Evolutionary conservation across 345 rosid species (phyloP), one percentile per base, ranked within the genome.

Genomic region (Melastoma malabathricum): DNA sequence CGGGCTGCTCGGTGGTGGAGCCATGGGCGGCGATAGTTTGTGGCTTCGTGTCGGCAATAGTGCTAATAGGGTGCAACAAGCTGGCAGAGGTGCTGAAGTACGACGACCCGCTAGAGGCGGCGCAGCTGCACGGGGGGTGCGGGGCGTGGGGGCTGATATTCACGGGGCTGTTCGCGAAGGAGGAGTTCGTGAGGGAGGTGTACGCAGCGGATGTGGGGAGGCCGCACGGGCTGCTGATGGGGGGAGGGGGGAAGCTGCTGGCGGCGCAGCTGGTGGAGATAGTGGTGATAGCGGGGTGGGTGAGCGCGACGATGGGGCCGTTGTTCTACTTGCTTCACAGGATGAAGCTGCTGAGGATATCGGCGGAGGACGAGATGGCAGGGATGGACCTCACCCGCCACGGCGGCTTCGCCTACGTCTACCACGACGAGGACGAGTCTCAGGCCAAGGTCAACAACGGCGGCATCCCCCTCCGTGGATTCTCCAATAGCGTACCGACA

Each of bases 21-120:
- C 97, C 97, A 0, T 89, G 97, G 97, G 95, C 93, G 0, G 95
- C 97, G 0, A 69, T 89, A 3, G 62, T 89, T 0, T 89, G 97
- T 13, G 97, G 97, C n/a, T 86, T 89, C 29, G 62, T 81, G 0
- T 85, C 97, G 0, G 80, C 97, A 8, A 27, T 66, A 1, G 95
- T 89, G 1, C 66, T 89, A 49, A 81, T 83, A 4, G 81, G 86
- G 3, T 81, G 80, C 73, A 86, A 89, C 75, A 81, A 59, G 17
- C 57, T 89, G 13, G 95, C 97, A 0, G 94, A 86, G 68, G 67
- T 47, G 7, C 1, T 76, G 0, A 62, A 64, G 31, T 81, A 46
- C 39, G 97, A 89, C 31, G 97, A 89, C 52, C 97, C 97, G 0
- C 59, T 89, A 0, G 94, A 86, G 52, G 95, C 97, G 0, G 88